Conservation (phyloP, 2,329 filamentous ascomycete species). For the Diatrype stigma region DNA sequence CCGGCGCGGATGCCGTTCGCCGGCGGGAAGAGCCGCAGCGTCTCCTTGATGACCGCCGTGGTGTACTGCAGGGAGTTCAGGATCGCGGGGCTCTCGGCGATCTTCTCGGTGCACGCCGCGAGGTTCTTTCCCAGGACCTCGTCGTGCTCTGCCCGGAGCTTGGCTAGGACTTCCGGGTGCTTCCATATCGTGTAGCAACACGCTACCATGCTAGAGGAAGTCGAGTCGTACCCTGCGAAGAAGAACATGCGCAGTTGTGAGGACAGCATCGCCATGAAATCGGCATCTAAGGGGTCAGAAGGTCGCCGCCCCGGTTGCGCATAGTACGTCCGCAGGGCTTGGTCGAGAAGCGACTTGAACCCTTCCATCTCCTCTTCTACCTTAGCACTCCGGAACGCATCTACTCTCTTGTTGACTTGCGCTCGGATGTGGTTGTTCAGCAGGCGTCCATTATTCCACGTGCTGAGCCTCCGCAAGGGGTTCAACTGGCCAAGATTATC, state of each 20-base stretch:
- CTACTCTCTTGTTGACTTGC: slow-evolving; percentile 22
- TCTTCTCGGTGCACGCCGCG: slow-evolving; percentile 32
- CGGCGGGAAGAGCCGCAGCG: slow-evolving; percentile 49
- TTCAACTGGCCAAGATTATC: slow-evolving; percentile 25
- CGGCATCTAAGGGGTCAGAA: slow-evolving; percentile 16
- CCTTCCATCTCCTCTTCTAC: slow-evolving; percentile 10
- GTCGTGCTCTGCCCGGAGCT: slow-evolving; percentile 43
- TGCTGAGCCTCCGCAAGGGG: slow-evolving; percentile 21
- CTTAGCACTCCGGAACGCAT: slow-evolving; percentile 18
- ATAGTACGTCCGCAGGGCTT: slow-evolving; percentile 27
- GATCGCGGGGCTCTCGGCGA: slow-evolving; percentile 38
- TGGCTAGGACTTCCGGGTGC: slow-evolving; percentile 24
- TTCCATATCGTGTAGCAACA: slow-evolving; percentile 26
- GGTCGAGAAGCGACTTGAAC: slow-evolving; percentile 29
- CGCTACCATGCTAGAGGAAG: slow-evolving; percentile 28
- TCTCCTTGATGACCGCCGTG: slow-evolving; percentile 51
- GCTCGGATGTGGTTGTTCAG: slow-evolving; percentile 25
- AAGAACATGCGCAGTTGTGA: slow-evolving; percentile 32
- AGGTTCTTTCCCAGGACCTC: slow-evolving; percentile 42
- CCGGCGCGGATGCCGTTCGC: slow-evolving; percentile 41
- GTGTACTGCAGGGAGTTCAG: slow-evolving; percentile 51
- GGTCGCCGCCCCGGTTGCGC: slow-evolving; percentile 17
- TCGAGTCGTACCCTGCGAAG: slow-evolving; percentile 38
- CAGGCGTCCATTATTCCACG: slow-evolving; percentile 29
- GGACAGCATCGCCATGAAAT: slow-evolving; percentile 25